Evolutionary conservation across 2,329 filamentous ascomycete genomes (phyloP).

Genomic region (Colletotrichum neosansevieriae): DNA sequence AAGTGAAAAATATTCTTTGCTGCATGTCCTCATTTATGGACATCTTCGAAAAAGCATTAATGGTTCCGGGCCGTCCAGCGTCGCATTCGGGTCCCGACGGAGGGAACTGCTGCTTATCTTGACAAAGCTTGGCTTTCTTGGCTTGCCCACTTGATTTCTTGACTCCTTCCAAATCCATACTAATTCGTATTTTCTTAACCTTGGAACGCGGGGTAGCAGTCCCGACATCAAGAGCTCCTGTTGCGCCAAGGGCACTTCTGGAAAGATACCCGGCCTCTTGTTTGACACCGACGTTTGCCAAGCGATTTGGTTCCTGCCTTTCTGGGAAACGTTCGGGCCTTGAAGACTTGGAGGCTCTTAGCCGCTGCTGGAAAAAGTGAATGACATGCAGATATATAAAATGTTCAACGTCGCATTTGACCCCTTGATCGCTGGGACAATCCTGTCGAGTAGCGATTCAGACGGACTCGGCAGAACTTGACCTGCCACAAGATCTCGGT

Average conservation of each 20-base stretch:
- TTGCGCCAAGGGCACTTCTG: background rate
- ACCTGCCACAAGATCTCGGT: background rate
- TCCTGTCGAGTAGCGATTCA: background rate
- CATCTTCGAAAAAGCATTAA: too few species aligned
- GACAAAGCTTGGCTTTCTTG: constrained; percentile 40
- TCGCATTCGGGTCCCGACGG: constrained; percentile 25
- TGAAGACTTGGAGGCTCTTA: too few species aligned
- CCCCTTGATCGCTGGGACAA: background rate
- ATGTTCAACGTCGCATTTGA: background rate
- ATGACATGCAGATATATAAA: background rate
- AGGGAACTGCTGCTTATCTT: constrained; percentile 25
- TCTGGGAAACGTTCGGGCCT: constrained; percentile 1
- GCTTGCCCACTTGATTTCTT: constrained; percentile 31
- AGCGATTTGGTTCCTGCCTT: constrained; percentile 35
- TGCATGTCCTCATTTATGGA: too few species aligned
- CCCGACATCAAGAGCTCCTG: background rate
- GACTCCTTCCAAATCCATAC: constrained; percentile 39
- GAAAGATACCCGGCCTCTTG: background rate
- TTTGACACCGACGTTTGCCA: constrained; percentile 19
- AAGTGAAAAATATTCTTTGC: too few species aligned
- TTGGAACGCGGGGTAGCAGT: constrained; percentile 26
- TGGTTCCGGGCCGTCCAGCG: background rate
- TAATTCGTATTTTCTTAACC: background rate
- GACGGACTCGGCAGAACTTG: background rate
- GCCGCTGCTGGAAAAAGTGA: background rate